Evolutionary conservation across 306 rosid species (phyloP), one percentile per base, ranked within the genome.

Genomic region (Quercus wislizeni): DNA sequence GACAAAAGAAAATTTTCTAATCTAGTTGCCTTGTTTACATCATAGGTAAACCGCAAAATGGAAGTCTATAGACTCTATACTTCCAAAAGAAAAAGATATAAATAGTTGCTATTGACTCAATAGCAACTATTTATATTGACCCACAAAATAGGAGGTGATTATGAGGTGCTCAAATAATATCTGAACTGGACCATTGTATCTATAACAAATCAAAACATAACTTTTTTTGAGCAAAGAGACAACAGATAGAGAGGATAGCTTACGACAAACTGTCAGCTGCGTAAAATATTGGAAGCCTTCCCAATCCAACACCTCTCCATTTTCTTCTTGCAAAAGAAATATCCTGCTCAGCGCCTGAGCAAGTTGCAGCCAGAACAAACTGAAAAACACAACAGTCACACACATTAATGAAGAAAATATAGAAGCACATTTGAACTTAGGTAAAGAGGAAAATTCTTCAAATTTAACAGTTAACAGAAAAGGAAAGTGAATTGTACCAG

Each of bases 361-460:
- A 86, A 27, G 95, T 87, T 80, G 99, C 99, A 65, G 97, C 86
- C 80, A 95, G 86, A 79, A 95, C 99, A 88, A 95, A 95, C 98
- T 94, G 88, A 76, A 86, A 89, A 28, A 68, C n/a, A 51, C n/a
- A 13, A 6, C 46, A 1, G 27, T 43, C 65, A 46, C 41, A 57
- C 62, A 51, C 35, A 83, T 52, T 69, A 33, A 46, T 73, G 68
- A 61, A 59, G 61, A 76, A 49, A 73, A 28, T 11, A 73, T 59
- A 75, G 30, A 30, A 72, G 62, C 82, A 71, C 43, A 54, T 72
- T 79, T 38, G 55, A 41, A 76, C 35, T 69, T 55, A 15, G 77
- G 43, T 33, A 74, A 75, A 84, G 30, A 38, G 13, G 52, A 55
- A 19, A 78, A 25, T 8, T 25, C 30, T 25, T 30, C 13, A 65